These are phyloP conservation scores for Saposhnikovia divaricata DNA, from an alignment of 129 eudicot genomes.

Conservation along the genomic window DNA sequence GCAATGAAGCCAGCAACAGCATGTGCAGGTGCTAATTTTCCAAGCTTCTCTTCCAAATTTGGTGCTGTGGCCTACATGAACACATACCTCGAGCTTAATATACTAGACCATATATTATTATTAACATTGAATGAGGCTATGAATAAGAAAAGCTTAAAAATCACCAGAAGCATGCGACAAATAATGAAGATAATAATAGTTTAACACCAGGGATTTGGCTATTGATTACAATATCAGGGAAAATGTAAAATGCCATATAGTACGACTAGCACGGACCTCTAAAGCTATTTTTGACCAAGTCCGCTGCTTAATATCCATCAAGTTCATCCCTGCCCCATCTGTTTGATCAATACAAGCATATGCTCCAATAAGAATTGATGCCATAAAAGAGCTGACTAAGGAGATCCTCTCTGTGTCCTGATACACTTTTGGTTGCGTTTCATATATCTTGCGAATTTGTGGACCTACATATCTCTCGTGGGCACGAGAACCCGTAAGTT, in stretches of 20 bases:
- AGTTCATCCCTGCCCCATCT: constrained; percentile 96
- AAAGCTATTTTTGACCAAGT: constrained; percentile 60
- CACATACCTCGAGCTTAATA: constrained; percentile 6
- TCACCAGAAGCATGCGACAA: background rate
- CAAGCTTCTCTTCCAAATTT: constrained; percentile 75
- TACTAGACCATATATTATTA: background rate
- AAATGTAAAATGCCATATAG: background rate
- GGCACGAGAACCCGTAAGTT: constrained; percentile 82
- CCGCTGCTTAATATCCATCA: constrained; percentile 74
- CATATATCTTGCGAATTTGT: constrained; percentile 61
- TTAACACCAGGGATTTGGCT: background rate
- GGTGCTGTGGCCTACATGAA: constrained; percentile 74
- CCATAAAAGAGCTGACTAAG: constrained; percentile 74
- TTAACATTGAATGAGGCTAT: background rate
- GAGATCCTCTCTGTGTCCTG: constrained; percentile 64
- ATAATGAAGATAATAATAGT: background rate
- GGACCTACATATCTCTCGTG: constrained; percentile 82
- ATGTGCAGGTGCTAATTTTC: constrained; percentile 82
- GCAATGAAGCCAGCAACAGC: constrained; percentile 82
- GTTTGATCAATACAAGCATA: constrained; percentile 92
- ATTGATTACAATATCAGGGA: background rate
- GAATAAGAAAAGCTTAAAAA: background rate
- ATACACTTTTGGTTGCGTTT: constrained; percentile 63
- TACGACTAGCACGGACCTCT: constrained; percentile 44
- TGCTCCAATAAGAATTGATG: constrained; percentile 61